phyloP scores from a whole-genome alignment of 1,284 basidiomycete species.

The Heterobasidion annosum region DNA sequence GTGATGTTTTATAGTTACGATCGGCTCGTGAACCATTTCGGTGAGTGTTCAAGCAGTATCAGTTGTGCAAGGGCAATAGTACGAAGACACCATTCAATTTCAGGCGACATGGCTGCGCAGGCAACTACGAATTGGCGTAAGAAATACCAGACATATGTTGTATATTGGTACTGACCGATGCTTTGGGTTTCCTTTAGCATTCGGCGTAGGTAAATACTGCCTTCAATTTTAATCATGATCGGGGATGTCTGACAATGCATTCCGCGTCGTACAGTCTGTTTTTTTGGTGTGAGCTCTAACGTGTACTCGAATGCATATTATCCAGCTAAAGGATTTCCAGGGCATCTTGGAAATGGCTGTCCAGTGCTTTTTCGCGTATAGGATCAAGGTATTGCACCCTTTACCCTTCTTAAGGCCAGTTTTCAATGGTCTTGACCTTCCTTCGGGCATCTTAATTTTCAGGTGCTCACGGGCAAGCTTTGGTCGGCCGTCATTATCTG shows the following conservation, averaged over 20 bases:
- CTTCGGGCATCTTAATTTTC: no score
- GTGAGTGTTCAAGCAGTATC: neutral
- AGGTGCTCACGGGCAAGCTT: neutral
- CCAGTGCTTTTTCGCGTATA: neutral
- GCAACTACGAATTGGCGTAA: neutral
- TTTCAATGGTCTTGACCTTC: no score
- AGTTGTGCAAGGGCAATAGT: no score
- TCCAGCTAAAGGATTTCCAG: neutral
- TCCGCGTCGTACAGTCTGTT: neutral
- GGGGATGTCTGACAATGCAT: neutral
- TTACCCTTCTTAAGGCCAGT: no score
- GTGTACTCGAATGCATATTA: neutral
- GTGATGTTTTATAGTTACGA: neutral
- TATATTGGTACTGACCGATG: neutral
- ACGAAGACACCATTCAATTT: neutral
- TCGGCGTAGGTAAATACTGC: neutral
- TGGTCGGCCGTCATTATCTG: neutral
- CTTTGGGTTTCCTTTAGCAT: neutral
- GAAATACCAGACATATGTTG: neutral
- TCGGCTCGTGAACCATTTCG: neutral
- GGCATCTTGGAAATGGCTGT: neutral
- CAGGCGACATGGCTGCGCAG: neutral
- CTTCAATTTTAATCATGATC: neutral
- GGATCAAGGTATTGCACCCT: neutral
- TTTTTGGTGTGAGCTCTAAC: neutral